These are phyloP conservation scores for Metarhizium album DNA, from an alignment of 2,329 filamentous ascomycete genomes.

Conservation along the genomic window DNA sequence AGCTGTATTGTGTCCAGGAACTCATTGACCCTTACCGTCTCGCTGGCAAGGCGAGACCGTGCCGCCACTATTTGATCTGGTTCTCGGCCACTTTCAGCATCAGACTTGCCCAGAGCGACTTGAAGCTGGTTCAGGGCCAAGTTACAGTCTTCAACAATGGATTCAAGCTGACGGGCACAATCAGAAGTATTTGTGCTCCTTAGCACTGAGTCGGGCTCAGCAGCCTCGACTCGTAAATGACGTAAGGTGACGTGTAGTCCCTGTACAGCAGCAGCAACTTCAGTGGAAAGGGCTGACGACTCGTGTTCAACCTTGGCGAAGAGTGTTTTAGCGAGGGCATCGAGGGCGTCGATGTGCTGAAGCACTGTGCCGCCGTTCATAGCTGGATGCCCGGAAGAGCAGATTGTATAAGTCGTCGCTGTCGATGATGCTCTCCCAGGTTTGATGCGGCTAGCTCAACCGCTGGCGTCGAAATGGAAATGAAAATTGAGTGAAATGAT, in stretches of 20 bases:
- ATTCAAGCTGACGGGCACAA: slow-evolving; percentile 38
- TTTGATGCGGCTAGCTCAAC: neutral
- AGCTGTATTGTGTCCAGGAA: slow-evolving; percentile 49
- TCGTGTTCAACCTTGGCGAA: slow-evolving; percentile 39
- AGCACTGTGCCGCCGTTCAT: slow-evolving; percentile 24
- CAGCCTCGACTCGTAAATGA: slow-evolving; percentile 46
- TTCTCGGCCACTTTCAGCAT: slow-evolving; percentile 17
- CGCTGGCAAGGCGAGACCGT: slow-evolving; percentile 35
- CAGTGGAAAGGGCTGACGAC: slow-evolving; percentile 36
- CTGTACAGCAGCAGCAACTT: slow-evolving; percentile 38
- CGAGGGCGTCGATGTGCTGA: slow-evolving; percentile 42
- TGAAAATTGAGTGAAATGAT: neutral
- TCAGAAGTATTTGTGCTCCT: slow-evolving; percentile 31
- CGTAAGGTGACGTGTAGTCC: slow-evolving; percentile 44
- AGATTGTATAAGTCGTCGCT: neutral
- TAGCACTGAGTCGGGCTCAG: slow-evolving; percentile 45
- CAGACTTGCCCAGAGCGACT: slow-evolving; percentile 38
- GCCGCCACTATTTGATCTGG: slow-evolving; percentile 30
- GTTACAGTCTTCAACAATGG: slow-evolving; percentile 44
- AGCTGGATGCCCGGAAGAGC: slow-evolving; percentile 8
- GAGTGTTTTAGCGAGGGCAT: slow-evolving; percentile 43
- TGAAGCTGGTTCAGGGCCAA: slow-evolving; percentile 45
- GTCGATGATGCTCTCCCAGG: neutral
- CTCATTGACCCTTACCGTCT: slow-evolving; percentile 41
- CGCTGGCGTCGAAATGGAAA: neutral